Base-by-base conservation (phyloP, 2,329 filamentous ascomycete genomes). In the Verticillium isaacii region DNA sequence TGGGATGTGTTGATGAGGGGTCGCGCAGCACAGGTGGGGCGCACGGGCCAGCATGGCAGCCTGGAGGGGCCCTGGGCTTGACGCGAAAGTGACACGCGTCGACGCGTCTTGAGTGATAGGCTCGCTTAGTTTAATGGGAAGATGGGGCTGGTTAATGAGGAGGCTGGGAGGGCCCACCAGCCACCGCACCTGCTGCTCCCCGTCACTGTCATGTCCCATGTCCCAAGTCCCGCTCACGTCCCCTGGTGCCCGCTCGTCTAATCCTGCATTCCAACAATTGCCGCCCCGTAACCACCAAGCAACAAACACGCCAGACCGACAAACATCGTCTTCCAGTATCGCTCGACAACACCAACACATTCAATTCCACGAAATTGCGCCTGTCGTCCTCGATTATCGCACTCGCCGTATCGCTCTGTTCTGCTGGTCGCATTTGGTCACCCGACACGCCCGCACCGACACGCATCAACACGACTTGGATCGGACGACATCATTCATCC, bases 1-100 rank as follows among this genome's bases (percentile, higher is more conserved):
- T 36, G 34, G 34, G 34, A 36, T 58, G 56, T 36, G 45, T 12
- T 55, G 45, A 23, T 55, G 58, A 60, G 58, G 58, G 58, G 58
- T 41, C 36, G 59, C 19, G 23, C 41, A 32, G 34, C 19, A 32
- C 41, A 32, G 34, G 25, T 15, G 57, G n/a, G 23, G 57, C 17
- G 57, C 57, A 58, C 57, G 39, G 39, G 57, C 37, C 57, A 58
- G 2, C 9, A 29, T 29, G 5, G 15, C 45, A 52, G 19, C n/a
- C 9, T 17, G 19, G n/a, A 39, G 29, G 29, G 29, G 29, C 29
- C 29, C 29, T 6, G 5, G 29, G 11, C 12, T 15, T 32, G 55
- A 57, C 58, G 62, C 64, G 63, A 63, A 66, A 66, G 65, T 60
- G 32, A 61, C 64, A 63, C 64, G 64, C 36, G 19, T 45, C 60